phyloP scores from a whole-genome alignment of 75 land plant genomes.

The Cupressus sempervirens region DNA sequence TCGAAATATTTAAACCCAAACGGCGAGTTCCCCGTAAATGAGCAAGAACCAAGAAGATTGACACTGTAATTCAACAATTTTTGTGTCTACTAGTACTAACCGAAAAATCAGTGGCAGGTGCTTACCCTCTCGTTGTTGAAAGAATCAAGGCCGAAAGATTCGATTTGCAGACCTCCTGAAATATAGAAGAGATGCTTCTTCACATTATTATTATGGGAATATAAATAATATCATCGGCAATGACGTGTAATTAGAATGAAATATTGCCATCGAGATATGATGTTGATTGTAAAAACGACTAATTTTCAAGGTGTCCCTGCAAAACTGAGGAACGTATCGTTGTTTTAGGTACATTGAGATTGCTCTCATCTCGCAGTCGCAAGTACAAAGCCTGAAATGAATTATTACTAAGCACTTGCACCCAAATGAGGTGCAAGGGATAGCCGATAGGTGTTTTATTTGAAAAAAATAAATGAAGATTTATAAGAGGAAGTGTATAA shows the following conservation, averaged over 20 bases:
- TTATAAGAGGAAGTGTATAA: too few species aligned
- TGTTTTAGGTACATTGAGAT: too few species aligned
- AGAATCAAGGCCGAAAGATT: background rate
- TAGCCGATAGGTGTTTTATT: too few species aligned
- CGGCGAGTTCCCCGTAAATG: background rate
- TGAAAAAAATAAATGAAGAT: too few species aligned
- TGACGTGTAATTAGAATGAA: background rate
- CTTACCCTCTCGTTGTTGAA: background rate
- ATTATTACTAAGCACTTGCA: too few species aligned
- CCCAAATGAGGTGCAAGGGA: too few species aligned
- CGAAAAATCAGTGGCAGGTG: background rate
- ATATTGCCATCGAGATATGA: background rate
- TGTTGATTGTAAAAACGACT: too few species aligned
- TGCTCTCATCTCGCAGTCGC: too few species aligned
- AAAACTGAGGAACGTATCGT: too few species aligned
- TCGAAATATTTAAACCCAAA: background rate
- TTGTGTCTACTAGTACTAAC: background rate
- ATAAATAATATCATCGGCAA: background rate
- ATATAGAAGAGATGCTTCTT: background rate
- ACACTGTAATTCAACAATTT: background rate
- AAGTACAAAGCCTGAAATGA: too few species aligned
- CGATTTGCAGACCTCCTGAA: background rate
- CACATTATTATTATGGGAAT: background rate
- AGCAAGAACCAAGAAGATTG: background rate
- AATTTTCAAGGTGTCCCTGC: too few species aligned